Conservation (phyloP, 1,284 basidiomycete species). For the Omphalotus olearius region DNA sequence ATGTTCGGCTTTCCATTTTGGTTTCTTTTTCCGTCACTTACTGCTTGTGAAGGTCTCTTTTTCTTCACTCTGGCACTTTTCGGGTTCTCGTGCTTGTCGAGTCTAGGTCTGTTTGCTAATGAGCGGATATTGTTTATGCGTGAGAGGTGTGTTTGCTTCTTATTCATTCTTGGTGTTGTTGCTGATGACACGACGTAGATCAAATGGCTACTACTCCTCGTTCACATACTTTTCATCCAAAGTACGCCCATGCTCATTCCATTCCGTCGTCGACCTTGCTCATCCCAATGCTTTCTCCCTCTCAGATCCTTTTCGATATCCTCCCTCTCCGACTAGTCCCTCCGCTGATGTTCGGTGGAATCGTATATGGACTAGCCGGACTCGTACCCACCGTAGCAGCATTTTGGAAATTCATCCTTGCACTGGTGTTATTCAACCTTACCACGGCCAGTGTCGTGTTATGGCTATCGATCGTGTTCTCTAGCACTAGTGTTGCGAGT, state of each 20-base stretch:
- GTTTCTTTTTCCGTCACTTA: slow-evolving; percentile 4
- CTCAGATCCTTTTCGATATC: slow-evolving; percentile 88
- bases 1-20: slow-evolving; percentile 13
- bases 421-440: slow-evolving; percentile 92
- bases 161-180: too few relatives aligned
- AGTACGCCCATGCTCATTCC: too few relatives aligned
- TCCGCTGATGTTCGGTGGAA: slow-evolving; percentile 92
- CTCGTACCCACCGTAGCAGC: slow-evolving; percentile 84
- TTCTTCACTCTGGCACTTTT: slow-evolving; percentile 95
- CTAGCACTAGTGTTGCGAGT: slow-evolving; percentile 84
- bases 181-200: too few relatives aligned
- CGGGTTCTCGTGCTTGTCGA: slow-evolving; percentile 93
- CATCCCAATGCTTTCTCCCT: background rate
- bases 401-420: slow-evolving; percentile 98
- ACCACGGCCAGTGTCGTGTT: slow-evolving; percentile 90
- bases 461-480: slow-evolving; percentile 84
- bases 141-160: slow-evolving; percentile 73
- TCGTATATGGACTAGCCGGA: slow-evolving; percentile 91
- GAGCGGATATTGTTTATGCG: slow-evolving; percentile 96
- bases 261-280: background rate
- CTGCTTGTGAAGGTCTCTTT: slow-evolving; percentile 67
- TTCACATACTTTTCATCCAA: slow-evolving; percentile 96
- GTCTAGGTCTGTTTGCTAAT: slow-evolving; percentile 88
- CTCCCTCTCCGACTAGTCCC: slow-evolving; percentile 92
- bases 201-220: slow-evolving; percentile 96